Evolutionary conservation across 2,329 filamentous ascomycete genomes (phyloP).

Genomic region (Cladosporium sp.): DNA sequence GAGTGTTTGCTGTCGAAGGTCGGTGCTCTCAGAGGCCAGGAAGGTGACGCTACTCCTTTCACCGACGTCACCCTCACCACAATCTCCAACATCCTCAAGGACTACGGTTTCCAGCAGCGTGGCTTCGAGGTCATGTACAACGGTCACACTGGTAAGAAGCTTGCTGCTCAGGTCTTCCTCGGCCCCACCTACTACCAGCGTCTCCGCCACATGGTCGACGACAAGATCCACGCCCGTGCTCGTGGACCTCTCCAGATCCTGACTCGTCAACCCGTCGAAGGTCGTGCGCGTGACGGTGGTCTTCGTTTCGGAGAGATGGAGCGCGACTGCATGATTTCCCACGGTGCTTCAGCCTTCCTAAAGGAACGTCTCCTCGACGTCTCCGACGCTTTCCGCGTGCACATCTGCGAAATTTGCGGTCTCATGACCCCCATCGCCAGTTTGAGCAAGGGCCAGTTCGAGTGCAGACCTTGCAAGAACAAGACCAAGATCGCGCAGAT

Average conservation of each 20-base stretch:
- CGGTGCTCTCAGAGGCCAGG: conserved; percentile 83
- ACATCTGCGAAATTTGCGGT: conserved; percentile 97
- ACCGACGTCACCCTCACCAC: conserved; percentile 96
- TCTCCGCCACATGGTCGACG: conserved; percentile 98
- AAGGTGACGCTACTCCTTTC: conserved; percentile 96
- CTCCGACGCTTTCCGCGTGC: conserved; percentile 94
- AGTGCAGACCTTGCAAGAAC: conserved; percentile 97
- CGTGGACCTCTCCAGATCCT: conserved; percentile 95
- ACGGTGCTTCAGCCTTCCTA: conserved; percentile 91
- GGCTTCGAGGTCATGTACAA: conserved; percentile 99
- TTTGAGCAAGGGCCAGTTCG: conserved; percentile 91
- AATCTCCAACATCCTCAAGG: conserved; percentile 77
- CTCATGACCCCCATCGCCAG: conserved; percentile 99
- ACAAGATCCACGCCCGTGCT: conserved; percentile 99
- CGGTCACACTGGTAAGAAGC: conserved; percentile 90
- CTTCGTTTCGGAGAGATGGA: conserved; percentile 99
- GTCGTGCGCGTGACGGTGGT: conserved; percentile 95
- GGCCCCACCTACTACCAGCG: conserved; percentile 99
- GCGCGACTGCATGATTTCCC: conserved; percentile 99
- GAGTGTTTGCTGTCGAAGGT: conserved; percentile 98
- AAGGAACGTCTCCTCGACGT: conserved; percentile 98
- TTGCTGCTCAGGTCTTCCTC: conserved; percentile 91
- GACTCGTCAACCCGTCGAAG: conserved; percentile 94
- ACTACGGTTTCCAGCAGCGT: conserved; percentile 91
- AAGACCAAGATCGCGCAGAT: conserved; percentile 98